Evolutionary conservation across 2,329 filamentous ascomycete genomes (phyloP), one percentile per base, ranked within the genome.

Genomic region (Lachnellula cervina): DNA sequence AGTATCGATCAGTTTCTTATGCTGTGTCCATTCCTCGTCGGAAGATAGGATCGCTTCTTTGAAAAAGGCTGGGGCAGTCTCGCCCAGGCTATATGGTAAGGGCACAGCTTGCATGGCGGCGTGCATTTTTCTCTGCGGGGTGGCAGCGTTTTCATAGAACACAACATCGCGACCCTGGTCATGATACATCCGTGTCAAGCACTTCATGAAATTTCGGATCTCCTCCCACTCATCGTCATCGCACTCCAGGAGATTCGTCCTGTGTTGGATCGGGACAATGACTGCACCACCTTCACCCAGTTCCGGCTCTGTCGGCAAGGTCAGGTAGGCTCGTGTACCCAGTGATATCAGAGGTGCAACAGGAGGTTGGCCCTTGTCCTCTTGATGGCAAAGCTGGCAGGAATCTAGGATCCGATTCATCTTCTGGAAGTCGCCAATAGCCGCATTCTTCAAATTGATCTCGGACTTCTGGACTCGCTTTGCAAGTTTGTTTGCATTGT

Each of bases 151-250:
- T 69, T 99, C 94, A 77, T 99, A 99, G 74, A 99, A 99, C 60
- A 99, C 77, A 9, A 97, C 92, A 65, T 94, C 90, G 51, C 89
- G 88, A 11, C 92, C 91, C 71, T 95, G 90, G 44, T 92, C 88
- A 74, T 96, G 90, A 73, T 97, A 99, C 83, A 97, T 88, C 45
- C 93, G 85, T 4, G 88, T 97, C 19, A 99, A 79, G 56, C 84
- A 88, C 76, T 99, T 99, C 93, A 97, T 97, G 70, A 99, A 99
- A 71, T 99, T 99, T 64, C 94, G 88, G 5, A 99, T 87, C 73
- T 99, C 94, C 69, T 99, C 94, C 95, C 95, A 99, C 71, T 99
- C 94, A 69, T 99, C 94, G 68, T 99, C 93, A 71, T 97, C 93
- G 71, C 94, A 99, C 72, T 97, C 93, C n/a, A 99, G 77, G 0